Evolutionary conservation across 495 filamentous ascomycete species (phyloP).

Genomic region (Neurospora sp.): DNA sequence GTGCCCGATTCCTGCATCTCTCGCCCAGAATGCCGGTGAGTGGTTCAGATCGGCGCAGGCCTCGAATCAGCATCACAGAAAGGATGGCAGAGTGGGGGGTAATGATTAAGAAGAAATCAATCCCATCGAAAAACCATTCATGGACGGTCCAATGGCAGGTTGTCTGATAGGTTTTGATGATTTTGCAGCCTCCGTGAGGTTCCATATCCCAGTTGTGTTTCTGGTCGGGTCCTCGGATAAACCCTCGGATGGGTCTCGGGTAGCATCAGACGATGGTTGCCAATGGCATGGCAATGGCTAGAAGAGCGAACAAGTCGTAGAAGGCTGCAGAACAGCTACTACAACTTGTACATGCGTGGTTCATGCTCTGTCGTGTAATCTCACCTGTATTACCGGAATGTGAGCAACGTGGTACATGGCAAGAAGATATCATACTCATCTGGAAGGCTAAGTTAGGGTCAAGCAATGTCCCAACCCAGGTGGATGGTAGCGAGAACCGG

Average conservation of each 20-base stretch:
- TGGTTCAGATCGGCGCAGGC: neutral
- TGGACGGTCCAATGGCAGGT: neutral
- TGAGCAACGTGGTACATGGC: neutral
- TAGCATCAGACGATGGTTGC: constrained; percentile 15
- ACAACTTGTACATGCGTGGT: constrained; percentile 8
- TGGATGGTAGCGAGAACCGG: neutral
- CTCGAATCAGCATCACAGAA: neutral
- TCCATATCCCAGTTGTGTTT: neutral
- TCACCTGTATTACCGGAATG: neutral
- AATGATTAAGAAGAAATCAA: neutral
- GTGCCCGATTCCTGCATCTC: neutral
- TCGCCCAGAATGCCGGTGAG: neutral
- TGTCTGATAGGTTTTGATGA: neutral
- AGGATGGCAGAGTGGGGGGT: neutral
- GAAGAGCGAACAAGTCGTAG: neutral
- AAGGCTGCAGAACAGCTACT: constrained; percentile 12
- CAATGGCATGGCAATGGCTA: neutral
- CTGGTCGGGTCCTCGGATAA: neutral
- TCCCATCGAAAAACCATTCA: neutral
- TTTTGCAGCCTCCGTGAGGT: neutral
- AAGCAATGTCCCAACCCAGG: neutral
- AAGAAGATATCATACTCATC: neutral
- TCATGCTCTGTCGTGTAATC: constrained; percentile 12
- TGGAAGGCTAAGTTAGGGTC: neutral
- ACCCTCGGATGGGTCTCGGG: constrained; percentile 7